Conservation (phyloP, 345 rosid species). For the Dipteronia dyeriana region DNA sequence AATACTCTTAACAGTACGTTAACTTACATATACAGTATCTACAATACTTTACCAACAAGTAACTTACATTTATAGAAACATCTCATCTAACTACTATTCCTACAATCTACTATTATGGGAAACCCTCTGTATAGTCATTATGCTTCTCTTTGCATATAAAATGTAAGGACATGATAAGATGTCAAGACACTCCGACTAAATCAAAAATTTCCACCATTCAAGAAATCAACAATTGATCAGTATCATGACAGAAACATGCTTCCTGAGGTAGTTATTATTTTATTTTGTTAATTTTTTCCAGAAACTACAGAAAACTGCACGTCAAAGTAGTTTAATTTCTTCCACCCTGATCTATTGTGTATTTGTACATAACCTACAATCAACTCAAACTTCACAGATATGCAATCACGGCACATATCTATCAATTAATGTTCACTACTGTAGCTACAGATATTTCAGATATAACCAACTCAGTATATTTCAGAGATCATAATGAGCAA, state of each 20-base stretch:
- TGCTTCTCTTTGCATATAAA: background rate
- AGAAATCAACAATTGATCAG: constrained; percentile 2
- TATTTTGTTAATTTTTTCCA: no score
- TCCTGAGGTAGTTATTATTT: background rate
- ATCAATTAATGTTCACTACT: no score
- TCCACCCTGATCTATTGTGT: no score
- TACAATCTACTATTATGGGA: background rate
- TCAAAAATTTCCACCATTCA: background rate
- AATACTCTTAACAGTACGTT: background rate
- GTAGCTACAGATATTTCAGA: no score
- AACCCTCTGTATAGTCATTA: background rate
- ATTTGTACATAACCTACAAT: no score
- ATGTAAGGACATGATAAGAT: background rate
- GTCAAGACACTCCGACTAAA: background rate
- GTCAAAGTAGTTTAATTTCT: no score
- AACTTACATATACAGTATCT: background rate
- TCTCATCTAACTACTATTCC: background rate
- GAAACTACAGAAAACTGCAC: no score
- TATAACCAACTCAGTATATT: no score
- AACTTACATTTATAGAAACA: background rate
- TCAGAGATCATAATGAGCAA: no score
- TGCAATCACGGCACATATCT: no score
- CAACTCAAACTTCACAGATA: no score
- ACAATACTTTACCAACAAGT: background rate
- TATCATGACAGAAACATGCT: background rate